phyloP scores from a whole-genome alignment of 2,329 filamentous ascomycete genomes.

The Curvularia sp. region DNA sequence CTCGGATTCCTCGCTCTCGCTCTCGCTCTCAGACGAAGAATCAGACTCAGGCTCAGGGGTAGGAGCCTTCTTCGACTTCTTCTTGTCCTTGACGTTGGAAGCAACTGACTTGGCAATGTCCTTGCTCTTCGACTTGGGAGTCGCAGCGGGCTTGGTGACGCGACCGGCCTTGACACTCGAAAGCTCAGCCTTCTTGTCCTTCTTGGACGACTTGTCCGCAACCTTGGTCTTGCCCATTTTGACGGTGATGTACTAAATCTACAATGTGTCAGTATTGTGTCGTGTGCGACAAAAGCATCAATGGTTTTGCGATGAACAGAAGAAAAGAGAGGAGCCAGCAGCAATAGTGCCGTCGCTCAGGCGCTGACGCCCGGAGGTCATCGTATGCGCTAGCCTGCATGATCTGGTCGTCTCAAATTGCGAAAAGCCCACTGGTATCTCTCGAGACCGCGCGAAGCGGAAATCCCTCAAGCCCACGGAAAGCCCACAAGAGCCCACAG shows the following conservation, averaged over 20 bases:
- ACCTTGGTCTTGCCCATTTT: slow-evolving; percentile 51
- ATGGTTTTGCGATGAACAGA: slow-evolving; percentile 15
- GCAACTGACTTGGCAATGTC: slow-evolving; percentile 65
- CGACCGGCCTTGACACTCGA: slow-evolving; percentile 69
- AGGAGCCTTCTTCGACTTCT: slow-evolving; percentile 60
- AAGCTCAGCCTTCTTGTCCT: slow-evolving; percentile 67
- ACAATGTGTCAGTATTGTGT: slow-evolving; percentile 42
- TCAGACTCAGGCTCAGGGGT: slow-evolving; percentile 57
- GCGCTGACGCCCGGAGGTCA: slow-evolving; percentile 27
- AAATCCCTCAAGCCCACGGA: slow-evolving; percentile 55
- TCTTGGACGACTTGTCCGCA: slow-evolving; percentile 52
- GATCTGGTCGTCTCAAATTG: slow-evolving; percentile 52
- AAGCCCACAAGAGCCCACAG: slow-evolving; percentile 58
- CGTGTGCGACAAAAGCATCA: slow-evolving; percentile 6
- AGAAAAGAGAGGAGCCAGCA: slow-evolving; percentile 32
- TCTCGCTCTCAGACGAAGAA: slow-evolving; percentile 48
- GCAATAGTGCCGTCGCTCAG: slow-evolving; percentile 34
- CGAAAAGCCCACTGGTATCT: slow-evolving; percentile 55
- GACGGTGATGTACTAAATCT: slow-evolving; percentile 38
- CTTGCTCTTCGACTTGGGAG: slow-evolving; percentile 72
- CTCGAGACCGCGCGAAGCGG: slow-evolving; percentile 50
- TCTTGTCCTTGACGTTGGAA: slow-evolving; percentile 56
- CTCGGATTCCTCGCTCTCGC: slow-evolving; percentile 45
- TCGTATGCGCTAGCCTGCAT: slow-evolving; percentile 43
- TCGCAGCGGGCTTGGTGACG: slow-evolving; percentile 71